These are phyloP conservation scores for Juglanconis oblonga DNA, from an alignment of 2,329 filamentous ascomycete genomes.

Conservation along the genomic window DNA sequence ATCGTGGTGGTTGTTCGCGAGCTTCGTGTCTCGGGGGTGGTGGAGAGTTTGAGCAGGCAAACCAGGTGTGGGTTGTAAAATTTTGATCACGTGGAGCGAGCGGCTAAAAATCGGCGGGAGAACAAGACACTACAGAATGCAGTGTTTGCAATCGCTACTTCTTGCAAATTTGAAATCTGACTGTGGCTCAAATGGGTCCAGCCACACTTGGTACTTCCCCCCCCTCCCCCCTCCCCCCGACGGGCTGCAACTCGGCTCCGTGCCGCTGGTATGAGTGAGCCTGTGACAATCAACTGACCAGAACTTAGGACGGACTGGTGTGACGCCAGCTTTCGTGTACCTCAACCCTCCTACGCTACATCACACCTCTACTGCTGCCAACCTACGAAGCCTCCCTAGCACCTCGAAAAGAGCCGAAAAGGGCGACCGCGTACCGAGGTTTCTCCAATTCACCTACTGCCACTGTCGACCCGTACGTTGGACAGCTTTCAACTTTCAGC, in stretches of 20 bases:
- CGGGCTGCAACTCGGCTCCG: neutral
- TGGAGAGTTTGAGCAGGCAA: conserved; percentile 10
- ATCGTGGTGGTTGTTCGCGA: conserved; percentile 13
- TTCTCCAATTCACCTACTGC: neutral
- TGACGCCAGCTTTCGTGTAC: neutral
- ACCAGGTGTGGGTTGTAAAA: conserved; percentile 3
- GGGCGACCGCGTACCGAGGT: neutral
- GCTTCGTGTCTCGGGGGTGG: conserved; percentile 6
- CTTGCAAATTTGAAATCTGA: neutral
- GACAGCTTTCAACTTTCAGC: neutral
- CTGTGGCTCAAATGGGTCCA: neutral
- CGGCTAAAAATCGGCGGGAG: neutral
- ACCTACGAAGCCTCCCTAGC: neutral
- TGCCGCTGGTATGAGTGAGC: neutral
- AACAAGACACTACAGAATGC: neutral
- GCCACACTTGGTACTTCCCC: neutral
- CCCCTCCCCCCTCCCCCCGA: neutral
- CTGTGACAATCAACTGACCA: neutral
- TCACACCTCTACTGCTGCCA: neutral
- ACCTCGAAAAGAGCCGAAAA: neutral
- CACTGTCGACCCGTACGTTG: neutral
- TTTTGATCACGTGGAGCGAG: conserved; percentile 4
- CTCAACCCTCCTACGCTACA: neutral
- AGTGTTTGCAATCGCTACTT: neutral
- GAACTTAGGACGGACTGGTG: neutral